Base-by-base conservation (phyloP, 768 basidiomycete species). In the Lenzites betulinus region DNA sequence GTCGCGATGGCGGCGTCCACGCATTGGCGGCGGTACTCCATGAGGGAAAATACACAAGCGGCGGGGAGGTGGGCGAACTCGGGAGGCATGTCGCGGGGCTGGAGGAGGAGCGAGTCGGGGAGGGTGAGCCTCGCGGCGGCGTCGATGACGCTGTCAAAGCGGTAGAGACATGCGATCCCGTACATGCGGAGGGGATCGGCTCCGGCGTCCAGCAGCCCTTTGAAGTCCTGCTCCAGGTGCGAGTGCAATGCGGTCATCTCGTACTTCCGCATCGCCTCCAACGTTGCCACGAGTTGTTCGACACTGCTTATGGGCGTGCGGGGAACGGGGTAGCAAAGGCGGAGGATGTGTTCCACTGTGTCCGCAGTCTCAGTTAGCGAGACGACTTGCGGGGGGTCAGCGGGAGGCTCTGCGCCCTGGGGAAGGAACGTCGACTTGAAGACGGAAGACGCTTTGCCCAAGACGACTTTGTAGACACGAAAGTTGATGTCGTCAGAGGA, bases 201-300 rank as follows among this genome's bases (percentile, higher is more conserved):
- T 3, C 35, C 50, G 7, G 7, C 3, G 11, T 22, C 35, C 35
- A 51, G n/a, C 20, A 51, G 35, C 1, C 2, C 50, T 8, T 51
- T 18, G 7, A 51, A 22, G 16, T 36, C 50, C 33, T 51, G 50
- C 33, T 51, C 50, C n/a, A 51, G 20, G 50, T 36, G 36, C 16
- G 35, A 7, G 11, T 13, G 25, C 23, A 51, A 2, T 9, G 12
- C 36, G 28, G 15, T 33, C 55, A 69, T 53, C 20, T 64, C 55
- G 51, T 71, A 71, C 57, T 69, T 71, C 20, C 53, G 58, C 7
- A 68, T 64, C 7, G 68, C 65, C n/a, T 63, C 64, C n/a, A 66
- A 26, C 1, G 67, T 53, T 13, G 44, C 48, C 13, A 54, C 60
- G 13, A 71, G n/a, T 18, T 42, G 22, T 1, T 46, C 43, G 11